Base-by-base conservation (phyloP, 139 green algal species). In the Tetraselmis chui region DNA sequence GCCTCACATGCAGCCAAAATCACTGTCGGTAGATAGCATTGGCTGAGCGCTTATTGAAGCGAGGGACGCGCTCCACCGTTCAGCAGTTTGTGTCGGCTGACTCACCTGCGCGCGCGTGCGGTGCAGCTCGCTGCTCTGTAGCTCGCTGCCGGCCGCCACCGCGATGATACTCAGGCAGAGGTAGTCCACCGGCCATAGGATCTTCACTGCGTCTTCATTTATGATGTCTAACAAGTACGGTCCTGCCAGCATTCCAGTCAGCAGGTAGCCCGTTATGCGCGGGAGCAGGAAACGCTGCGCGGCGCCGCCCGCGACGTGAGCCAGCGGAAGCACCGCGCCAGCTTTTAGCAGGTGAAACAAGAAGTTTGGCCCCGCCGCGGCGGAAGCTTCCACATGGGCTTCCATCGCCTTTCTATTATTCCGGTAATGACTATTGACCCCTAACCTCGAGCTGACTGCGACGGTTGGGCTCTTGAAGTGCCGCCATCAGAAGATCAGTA, bases 161-260 rank as follows among this genome's bases (percentile, higher is more conserved):
- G 90, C 93, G 30, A 97, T 96, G 78, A 95, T 88, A 74, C 84
- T 87, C 0, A 97, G 90, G 84, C 93, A 96, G 0, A 86, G 79
- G 1, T 91, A 30, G 82, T 93, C 84, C 11, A 93, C 32, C 0
- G 79, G 59, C 28, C 79, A 84, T 18, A 97, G 83, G 32, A 84
- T 81, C 0, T 59, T 30, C 1, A 95, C 82, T 1, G 85, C 88
- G 18, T 88, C 82, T 0, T 31, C 80, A 1, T 74, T 89, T 0
- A 97, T 77, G 31, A 96, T 87, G 2, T 86, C 87, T 26, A 94
- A 31, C 1, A 83, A 30, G 29, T 89, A 88, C 0, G 93, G 93
- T 0, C 93, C 92, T 27, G 78, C 87, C 2, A 94, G 28, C n/a
- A 95, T 87, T 27, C 94, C 93, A 5, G 89, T 91, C 23, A 94